phyloP scores from a whole-genome alignment of 495 filamentous ascomycete species.

The Rhizodiscina lignyota region DNA sequence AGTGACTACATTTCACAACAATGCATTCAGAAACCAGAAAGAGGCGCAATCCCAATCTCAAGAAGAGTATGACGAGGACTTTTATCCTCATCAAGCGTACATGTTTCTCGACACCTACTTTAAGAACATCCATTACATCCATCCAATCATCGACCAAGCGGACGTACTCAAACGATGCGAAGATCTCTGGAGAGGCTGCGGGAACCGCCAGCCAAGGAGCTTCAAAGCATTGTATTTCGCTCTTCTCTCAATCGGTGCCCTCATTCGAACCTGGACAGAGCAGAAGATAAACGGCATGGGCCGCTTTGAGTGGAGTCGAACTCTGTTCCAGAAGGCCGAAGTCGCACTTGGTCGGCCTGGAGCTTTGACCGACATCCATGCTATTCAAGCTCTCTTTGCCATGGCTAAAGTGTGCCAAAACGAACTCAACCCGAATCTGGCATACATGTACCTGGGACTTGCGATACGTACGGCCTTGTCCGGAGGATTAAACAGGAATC shows the following conservation, averaged over 20 bases:
- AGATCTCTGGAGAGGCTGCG: conserved; percentile 1
- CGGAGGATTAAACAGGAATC: not conserved
- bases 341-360: not conserved
- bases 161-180: conserved; percentile 1
- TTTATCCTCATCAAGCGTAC: not conserved
- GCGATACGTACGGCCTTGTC: conserved; percentile 1
- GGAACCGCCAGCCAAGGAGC: not conserved
- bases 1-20: conserved; percentile 1
- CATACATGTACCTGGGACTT: conserved; percentile 1
- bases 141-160: conserved; percentile 1
- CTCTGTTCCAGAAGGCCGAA: conserved; percentile 3
- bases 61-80: not conserved
- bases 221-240: conserved; percentile 3
- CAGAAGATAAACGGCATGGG: conserved; percentile 2
- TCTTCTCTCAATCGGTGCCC: conserved; percentile 2
- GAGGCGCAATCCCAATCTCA: not conserved
- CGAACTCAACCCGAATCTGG: conserved; percentile 2
- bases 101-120: conserved; percentile 2
- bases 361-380: conserved; percentile 1
- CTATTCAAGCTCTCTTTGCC: conserved; percentile 1
- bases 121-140: conserved; percentile 2
- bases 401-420: conserved; percentile 2
- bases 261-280: conserved; percentile 2
- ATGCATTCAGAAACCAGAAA: not conserved
- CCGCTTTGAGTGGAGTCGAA: conserved; percentile 1